phyloP scores from a whole-genome alignment of 1,139 yeast species.

The Meyerozyma carpophila region DNA sequence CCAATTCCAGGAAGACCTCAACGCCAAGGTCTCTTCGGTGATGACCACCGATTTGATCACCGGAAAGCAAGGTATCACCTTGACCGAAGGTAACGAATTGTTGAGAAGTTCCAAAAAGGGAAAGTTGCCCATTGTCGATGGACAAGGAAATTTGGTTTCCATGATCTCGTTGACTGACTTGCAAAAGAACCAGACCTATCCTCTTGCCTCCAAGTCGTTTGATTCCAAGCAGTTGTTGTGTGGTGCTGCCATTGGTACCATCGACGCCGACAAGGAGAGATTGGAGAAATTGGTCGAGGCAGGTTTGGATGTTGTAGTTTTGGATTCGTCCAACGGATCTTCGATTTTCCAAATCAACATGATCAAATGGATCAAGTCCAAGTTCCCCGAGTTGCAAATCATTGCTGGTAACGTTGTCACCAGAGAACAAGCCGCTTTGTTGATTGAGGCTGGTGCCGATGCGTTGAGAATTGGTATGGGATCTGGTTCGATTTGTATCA shows the following conservation, averaged over 20 bases:
- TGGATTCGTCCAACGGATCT: constrained; percentile 98
- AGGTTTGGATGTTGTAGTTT: constrained; percentile 92
- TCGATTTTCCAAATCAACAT: constrained; percentile 90
- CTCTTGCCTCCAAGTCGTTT: constrained; percentile 90
- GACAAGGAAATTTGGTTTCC: constrained; percentile 70
- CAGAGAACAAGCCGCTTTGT: constrained; percentile 96
- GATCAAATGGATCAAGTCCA: constrained; percentile 85
- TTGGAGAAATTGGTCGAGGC: constrained; percentile 83
- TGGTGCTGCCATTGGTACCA: constrained; percentile 98
- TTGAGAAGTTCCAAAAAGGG: constrained; percentile 95
- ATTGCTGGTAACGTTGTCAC: constrained; percentile 99
- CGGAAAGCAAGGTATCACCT: constrained; percentile 74
- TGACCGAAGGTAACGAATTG: constrained; percentile 83
- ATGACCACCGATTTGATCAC: constrained; percentile 90
- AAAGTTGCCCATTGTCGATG: constrained; percentile 89
- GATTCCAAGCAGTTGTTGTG: constrained; percentile 92
- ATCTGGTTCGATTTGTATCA: constrained; percentile 96
- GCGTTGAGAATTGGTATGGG: constrained; percentile 99
- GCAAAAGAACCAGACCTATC: constrained; percentile 91
- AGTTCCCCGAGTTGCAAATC: constrained; percentile 75
- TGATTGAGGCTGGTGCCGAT: constrained; percentile 96
- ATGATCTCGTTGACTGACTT: constrained; percentile 93
- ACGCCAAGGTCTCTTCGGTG: constrained; percentile 60
- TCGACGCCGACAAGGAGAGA: constrained; percentile 84
- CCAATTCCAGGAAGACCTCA: constrained; percentile 81